Conservation (phyloP, 2,329 filamentous ascomycete genomes). For the Amylocarpus encephaloides region DNA sequence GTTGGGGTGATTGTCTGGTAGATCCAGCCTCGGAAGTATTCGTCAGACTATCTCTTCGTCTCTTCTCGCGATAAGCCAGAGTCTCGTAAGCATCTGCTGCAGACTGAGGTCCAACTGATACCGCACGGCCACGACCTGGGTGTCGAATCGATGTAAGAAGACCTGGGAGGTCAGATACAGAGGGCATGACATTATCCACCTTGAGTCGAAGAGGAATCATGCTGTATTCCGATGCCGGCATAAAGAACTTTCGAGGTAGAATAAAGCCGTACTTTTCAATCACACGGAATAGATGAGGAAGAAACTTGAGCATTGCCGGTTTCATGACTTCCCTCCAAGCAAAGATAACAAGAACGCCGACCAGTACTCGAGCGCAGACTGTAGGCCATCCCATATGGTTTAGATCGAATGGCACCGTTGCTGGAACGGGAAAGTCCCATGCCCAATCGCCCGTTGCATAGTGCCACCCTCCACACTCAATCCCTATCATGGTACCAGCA, state of each 20-base stretch:
- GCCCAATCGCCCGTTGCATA: constrained; percentile 43
- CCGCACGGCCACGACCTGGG: constrained; percentile 67
- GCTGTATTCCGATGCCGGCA: constrained; percentile 83
- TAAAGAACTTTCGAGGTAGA: constrained; percentile 85
- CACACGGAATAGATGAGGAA: constrained; percentile 83
- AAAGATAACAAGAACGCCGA: constrained; percentile 80
- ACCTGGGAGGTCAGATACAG: constrained; percentile 77
- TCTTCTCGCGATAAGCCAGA: constrained; percentile 78
- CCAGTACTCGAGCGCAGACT: constrained; percentile 60
- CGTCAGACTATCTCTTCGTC: constrained; percentile 50
- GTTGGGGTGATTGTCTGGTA: constrained; percentile 11
- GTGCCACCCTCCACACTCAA: constrained; percentile 79
- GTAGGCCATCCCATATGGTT: constrained; percentile 58
- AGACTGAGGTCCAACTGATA: constrained; percentile 90
- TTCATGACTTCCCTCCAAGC: constrained; percentile 89
- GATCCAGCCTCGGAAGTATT: constrained; percentile 11
- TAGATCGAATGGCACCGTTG: constrained; percentile 57
- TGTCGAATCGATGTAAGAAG: constrained; percentile 78
- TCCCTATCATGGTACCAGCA: constrained; percentile 79
- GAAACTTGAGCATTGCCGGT: constrained; percentile 64
- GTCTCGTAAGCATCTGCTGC: constrained; percentile 96
- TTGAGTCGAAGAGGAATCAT: constrained; percentile 67
- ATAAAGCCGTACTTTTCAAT: constrained; percentile 74
- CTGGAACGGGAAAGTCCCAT: constrained; percentile 47
- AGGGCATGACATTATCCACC: constrained; percentile 84